phyloP scores from a whole-genome alignment of 805 yeast genomes.

The Kuraishia cidri region DNA sequence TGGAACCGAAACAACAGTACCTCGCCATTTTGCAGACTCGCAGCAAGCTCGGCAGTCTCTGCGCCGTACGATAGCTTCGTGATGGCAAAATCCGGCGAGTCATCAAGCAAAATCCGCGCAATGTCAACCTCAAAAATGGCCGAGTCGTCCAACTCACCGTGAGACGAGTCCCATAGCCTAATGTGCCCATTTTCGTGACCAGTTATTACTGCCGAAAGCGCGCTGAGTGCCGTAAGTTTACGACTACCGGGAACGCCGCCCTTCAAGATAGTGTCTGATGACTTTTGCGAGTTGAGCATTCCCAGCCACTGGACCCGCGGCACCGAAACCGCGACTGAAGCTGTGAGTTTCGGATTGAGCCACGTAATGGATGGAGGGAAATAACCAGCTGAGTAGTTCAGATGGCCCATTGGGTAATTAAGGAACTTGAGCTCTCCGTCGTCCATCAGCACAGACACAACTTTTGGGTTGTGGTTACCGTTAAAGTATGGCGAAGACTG shows the following conservation, averaged over 20 bases:
- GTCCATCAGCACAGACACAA: slow-evolving; percentile 47
- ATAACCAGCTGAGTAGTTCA: slow-evolving; percentile 42
- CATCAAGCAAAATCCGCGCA: slow-evolving; percentile 32
- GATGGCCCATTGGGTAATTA: slow-evolving; percentile 45
- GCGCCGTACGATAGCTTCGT: slow-evolving; percentile 64
- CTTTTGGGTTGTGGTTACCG: slow-evolving; percentile 72
- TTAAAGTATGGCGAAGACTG: slow-evolving; percentile 64
- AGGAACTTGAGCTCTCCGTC: slow-evolving; percentile 60
- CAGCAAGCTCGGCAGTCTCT: slow-evolving; percentile 67
- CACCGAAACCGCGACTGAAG: slow-evolving; percentile 37
- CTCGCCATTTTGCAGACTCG: slow-evolving; percentile 61
- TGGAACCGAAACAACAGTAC: slow-evolving; percentile 71
- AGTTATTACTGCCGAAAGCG: slow-evolving; percentile 57
- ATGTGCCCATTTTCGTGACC: slow-evolving; percentile 86
- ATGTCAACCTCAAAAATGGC: slow-evolving; percentile 53
- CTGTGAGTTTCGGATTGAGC: slow-evolving; percentile 65
- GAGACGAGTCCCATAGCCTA: slow-evolving; percentile 76
- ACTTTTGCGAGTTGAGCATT: slow-evolving; percentile 31
- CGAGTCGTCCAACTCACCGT: slow-evolving; percentile 57
- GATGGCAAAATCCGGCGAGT: slow-evolving; percentile 36
- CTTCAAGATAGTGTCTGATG: slow-evolving; percentile 35
- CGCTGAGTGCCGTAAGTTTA: slow-evolving; percentile 35
- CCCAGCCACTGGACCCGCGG: slow-evolving; percentile 71
- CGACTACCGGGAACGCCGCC: slow-evolving; percentile 74
- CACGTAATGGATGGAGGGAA: slow-evolving; percentile 79